Base-by-base conservation (phyloP, 2,329 filamentous ascomycete species). In the Achaetomium macrosporum region DNA sequence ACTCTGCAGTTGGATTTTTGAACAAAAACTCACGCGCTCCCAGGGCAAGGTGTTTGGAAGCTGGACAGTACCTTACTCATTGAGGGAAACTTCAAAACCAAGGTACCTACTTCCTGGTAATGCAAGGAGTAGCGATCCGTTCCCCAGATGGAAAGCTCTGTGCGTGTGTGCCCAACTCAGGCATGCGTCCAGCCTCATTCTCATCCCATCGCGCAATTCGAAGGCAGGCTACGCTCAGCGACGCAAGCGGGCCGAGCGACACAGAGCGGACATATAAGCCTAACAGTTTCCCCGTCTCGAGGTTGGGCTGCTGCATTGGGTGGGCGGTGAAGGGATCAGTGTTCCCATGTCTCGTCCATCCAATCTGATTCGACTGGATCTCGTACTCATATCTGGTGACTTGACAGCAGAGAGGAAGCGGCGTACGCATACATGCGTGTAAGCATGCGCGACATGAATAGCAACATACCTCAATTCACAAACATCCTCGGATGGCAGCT, bases 171-270 rank as follows among this genome's bases (percentile, higher is more conserved):
- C 31, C 40, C 15, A 47, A 15, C 36, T 19, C 10, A 33, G 7
- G 42, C 39, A 42, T 44, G 33, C 35, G 35, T 42, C 30, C 31
- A 45, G 42, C 47, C 42, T 41, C 16, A 53, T 7, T 25, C 25
- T 37, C 40, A n/a, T 42, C 42, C 25, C 49, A 51, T 57, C 33
- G 50, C 55, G 55, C 52, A 57, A 57, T 53, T 41, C 39, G 31
- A 41, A 35, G 25, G 42, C 19, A 44, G 46, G 40, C 42, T 50
- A 47, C 50, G 44, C 50, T 50, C 50, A 50, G 41, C 45, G 31
- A 29, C 31, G 20, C 41, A 51, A 40, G 12, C 48, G 53, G 37
- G 25, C 25, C 25, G 25, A 25, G 25, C 25, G 4, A 25, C 25
- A 25, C 25, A 25, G 25, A 4, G 25, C 25, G 25, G 25, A 25